Conservation (phyloP, 345 rosid species). For the sweet orange (Citrus sinensis) region DNA sequence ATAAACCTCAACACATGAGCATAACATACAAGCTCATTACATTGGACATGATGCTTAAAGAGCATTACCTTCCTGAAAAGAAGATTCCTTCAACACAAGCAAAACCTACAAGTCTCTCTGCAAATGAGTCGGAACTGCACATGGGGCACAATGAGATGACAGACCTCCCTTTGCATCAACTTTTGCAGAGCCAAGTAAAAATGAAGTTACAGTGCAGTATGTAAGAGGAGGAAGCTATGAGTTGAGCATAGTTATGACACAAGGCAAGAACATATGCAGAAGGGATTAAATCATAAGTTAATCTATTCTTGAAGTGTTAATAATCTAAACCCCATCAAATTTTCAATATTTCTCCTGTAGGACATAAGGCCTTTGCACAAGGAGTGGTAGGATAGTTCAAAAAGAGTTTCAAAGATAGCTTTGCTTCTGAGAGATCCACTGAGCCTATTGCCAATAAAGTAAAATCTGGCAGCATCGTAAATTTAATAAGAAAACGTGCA, state of each 20-base stretch:
- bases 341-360: background rate
- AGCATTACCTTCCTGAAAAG: conserved; percentile 83
- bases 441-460: background rate
- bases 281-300: background rate
- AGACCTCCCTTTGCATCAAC: conserved; percentile 9
- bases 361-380: background rate
- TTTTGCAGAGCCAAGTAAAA: background rate
- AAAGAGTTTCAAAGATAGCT: background rate
- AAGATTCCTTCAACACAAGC: conserved; percentile 91
- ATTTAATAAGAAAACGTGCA: background rate
- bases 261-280: conserved; percentile 4
- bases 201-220: background rate
- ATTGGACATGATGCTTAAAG: background rate
- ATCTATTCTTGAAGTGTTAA: background rate
- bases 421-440: background rate
- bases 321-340: background rate
- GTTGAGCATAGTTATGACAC: background rate
- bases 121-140: conserved; percentile 71
- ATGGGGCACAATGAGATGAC: background rate
- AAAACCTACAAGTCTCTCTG: conserved; percentile 82
- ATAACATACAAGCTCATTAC: background rate
- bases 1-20: background rate
- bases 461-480: background rate
- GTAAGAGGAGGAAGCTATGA: background rate
- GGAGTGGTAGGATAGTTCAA: background rate